Base-by-base conservation (phyloP, 1,139 yeast genomes). In the Lodderomyces metapsilosis region DNA sequence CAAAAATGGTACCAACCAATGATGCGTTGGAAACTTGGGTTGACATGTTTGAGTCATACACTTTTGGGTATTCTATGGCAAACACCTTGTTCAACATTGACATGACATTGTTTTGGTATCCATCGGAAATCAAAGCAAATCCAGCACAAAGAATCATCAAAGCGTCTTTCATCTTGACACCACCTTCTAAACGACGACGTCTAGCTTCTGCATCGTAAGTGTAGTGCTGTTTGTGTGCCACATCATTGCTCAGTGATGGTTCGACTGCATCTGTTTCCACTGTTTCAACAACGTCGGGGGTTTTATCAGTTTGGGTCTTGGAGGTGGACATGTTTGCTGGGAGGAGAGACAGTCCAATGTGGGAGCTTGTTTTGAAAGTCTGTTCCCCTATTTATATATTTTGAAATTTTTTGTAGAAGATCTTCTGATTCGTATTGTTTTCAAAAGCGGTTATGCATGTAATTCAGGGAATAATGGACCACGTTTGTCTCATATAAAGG, bases 91-190 rank as follows among this genome's bases (percentile, higher is more conserved):
- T 72, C 40, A 64, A 57, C 70, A 74, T 74, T 7, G 76, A 65
- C 64, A 74, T 70, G 36, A 74, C 75, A 52, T 74, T 75, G 49
- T 74, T 75, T 48, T 74, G 77, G 51, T 74, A 74, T 10, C 80
- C 80, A 58, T 75, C 80, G 9, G 78, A 72, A 37, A 74, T 68
- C 51, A 74, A 68, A 5, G 79, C 79, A 48, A 72, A 74, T 16
- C 80, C 80, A 41, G 78, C 66, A 55, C 75, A 68, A 21, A 68
- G 52, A 43, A 72, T 64, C 44, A 62, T 63, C 38, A 71, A 53
- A 23, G 65, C 49, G 46, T 71, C 76, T 36, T 52, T 61, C 36
- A 53, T 28, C 32, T 51, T 52, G 11, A 62, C 60, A 2, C 68
- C 69, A 1, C 54, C 56, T 7, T 43, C 52, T 39, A 66, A 60